phyloP scores from a whole-genome alignment of 495 filamentous ascomycete species.

The Talaromyces borbonicus region DNA sequence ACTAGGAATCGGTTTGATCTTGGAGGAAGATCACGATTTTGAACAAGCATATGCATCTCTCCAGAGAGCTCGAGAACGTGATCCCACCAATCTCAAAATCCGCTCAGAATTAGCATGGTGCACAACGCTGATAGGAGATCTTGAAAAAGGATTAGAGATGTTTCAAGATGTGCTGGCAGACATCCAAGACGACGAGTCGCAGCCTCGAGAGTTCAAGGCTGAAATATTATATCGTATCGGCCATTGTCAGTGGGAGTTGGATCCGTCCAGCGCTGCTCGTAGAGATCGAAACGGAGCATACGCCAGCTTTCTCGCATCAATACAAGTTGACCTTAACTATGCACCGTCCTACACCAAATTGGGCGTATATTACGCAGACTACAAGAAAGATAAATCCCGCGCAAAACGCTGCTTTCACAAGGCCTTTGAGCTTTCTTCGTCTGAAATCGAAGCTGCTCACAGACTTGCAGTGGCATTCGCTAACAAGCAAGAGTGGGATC shows the following conservation, averaged over 20 bases:
- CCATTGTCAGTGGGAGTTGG: slow-evolving; percentile 76
- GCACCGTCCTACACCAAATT: slow-evolving; percentile 90
- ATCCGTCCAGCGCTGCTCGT: slow-evolving; percentile 57
- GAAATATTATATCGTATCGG: slow-evolving; percentile 85
- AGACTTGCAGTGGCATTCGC: slow-evolving; percentile 77
- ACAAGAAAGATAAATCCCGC: slow-evolving; percentile 72
- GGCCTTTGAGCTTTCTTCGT: slow-evolving; percentile 84
- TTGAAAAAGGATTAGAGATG: slow-evolving; percentile 49
- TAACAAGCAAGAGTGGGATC: slow-evolving; percentile 86
- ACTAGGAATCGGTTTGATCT: slow-evolving; percentile 81
- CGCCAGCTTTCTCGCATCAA: slow-evolving; percentile 66
- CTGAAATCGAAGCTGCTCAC: slow-evolving; percentile 82
- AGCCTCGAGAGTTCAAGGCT: slow-evolving; percentile 62
- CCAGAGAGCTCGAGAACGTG: slow-evolving; percentile 57
- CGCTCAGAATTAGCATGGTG: slow-evolving; percentile 83
- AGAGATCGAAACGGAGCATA: slow-evolving; percentile 74
- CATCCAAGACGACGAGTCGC: slow-evolving; percentile 41
- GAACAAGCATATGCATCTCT: slow-evolving; percentile 68
- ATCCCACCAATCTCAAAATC: slow-evolving; percentile 63
- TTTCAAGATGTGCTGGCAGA: slow-evolving; percentile 59
- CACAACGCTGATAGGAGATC: slow-evolving; percentile 71
- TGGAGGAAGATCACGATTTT: slow-evolving; percentile 87
- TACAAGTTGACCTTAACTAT: slow-evolving; percentile 81
- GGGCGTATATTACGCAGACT: slow-evolving; percentile 92
- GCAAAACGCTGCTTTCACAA: slow-evolving; percentile 91